These are phyloP conservation scores for Cystobasidium sp. DNA, from an alignment of 1,284 basidiomycete genomes.

Conservation along the genomic window DNA sequence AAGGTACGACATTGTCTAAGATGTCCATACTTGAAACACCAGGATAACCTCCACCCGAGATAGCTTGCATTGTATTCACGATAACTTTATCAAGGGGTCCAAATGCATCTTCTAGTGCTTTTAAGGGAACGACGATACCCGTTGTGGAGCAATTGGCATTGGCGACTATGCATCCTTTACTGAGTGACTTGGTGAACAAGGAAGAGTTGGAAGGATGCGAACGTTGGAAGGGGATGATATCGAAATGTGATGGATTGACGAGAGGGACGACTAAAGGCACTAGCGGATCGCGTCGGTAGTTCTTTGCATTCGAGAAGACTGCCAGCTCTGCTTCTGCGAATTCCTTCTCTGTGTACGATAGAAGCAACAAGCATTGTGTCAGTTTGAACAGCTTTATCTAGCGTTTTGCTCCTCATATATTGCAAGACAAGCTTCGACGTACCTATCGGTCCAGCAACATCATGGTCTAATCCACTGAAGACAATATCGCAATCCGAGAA, in stretches of 20 bases:
- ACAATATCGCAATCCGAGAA: conserved; percentile 85
- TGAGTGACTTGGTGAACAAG: conserved; percentile 58
- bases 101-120: conserved; percentile 88
- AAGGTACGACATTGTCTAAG: conserved; percentile 93
- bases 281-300: conserved; percentile 87
- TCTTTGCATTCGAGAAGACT: conserved; percentile 98
- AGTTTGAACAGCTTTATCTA: not conserved
- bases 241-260: conserved; percentile 86
- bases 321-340: conserved; percentile 87
- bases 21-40: conserved; percentile 90
- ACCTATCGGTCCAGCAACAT: conserved; percentile 95
- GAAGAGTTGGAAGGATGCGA: conserved; percentile 63
- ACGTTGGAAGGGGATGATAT: conserved; percentile 83
- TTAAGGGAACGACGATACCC: conserved; percentile 87
- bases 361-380: not conserved
- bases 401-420: not conserved
- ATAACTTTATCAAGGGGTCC: conserved; percentile 89
- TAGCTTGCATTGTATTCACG: conserved; percentile 96
- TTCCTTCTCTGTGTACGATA: conserved; percentile 68
- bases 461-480: conserved; percentile 93
- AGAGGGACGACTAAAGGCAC: conserved; percentile 98
- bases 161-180: conserved; percentile 92
- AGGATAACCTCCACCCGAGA: conserved; percentile 96
- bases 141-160: conserved; percentile 99
- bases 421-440: conserved; percentile 30